These are phyloP conservation scores for Quercus wislizeni DNA, from an alignment of 306 rosid genomes.

Conservation along the genomic window DNA sequence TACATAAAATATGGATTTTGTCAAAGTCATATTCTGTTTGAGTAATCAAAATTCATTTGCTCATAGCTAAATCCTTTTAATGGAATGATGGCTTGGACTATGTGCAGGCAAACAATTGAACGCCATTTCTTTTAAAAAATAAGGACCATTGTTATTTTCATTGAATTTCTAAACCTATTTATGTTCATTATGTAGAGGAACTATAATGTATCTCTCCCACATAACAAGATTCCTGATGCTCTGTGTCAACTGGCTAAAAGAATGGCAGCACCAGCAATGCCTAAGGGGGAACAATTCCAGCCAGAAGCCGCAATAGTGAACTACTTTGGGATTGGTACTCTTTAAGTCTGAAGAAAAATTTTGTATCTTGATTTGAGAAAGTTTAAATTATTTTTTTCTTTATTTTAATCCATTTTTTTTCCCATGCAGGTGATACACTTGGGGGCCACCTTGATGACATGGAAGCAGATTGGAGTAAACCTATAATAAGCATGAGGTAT, in stretches of 20 bases:
- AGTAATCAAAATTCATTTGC: background rate
- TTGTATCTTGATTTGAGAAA: background rate
- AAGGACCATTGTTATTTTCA: background rate
- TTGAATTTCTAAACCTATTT: conserved; percentile 11
- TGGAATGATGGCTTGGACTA: background rate
- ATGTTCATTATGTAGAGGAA: conserved; percentile 50
- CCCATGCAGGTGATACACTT: conserved; percentile 61
- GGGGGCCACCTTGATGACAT: conserved; percentile 99
- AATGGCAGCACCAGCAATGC: conserved; percentile 85
- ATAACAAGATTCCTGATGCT: conserved; percentile 73
- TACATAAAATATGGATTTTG: background rate
- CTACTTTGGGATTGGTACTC: conserved; percentile 76
- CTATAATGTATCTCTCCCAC: conserved; percentile 71
- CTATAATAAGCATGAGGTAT: conserved; percentile 89
- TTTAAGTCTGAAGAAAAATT: background rate
- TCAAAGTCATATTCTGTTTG: background rate
- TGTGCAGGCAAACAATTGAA: background rate
- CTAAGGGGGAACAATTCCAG: conserved; percentile 69
- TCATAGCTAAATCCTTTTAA: background rate
- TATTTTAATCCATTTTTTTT: background rate
- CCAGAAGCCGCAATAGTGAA: conserved; percentile 96
- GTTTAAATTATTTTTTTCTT: background rate
- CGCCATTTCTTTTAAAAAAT: background rate
- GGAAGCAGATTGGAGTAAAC: conserved; percentile 95
- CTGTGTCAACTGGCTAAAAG: conserved; percentile 69